Conservation (phyloP, 2,329 filamentous ascomycete species). For the Samsoniella hepiali region DNA sequence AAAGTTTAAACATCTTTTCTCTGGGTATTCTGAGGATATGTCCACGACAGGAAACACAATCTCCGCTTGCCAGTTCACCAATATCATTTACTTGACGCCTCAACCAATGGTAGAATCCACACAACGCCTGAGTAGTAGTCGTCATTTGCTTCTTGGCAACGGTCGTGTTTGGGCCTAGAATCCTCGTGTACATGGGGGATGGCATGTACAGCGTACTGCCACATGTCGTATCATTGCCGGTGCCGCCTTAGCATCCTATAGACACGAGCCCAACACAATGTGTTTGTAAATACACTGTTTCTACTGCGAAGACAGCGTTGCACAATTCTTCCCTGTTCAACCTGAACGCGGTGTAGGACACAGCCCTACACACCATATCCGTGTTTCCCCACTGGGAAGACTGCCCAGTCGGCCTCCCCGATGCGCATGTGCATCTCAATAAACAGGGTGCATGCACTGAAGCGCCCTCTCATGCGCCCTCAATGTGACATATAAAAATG, state of each 20-base stretch:
- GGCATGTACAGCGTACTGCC: background rate
- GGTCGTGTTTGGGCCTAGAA: background rate
- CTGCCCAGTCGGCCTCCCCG: background rate
- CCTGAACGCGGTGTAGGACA: background rate
- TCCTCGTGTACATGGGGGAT: background rate
- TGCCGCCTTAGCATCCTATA: background rate
- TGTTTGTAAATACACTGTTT: background rate
- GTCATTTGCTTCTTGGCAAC: background rate
- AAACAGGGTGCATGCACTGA: background rate
- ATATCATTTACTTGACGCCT: background rate
- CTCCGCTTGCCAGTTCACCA: background rate
- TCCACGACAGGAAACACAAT: background rate
- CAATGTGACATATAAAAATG: background rate
- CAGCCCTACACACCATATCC: background rate
- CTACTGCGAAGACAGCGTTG: background rate
- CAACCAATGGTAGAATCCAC: background rate
- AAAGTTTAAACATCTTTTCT: background rate
- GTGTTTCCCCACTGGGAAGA: background rate
- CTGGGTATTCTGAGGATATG: background rate
- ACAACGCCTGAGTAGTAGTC: background rate
- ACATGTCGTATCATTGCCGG: background rate
- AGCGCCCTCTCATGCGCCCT: background rate
- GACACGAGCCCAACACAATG: background rate
- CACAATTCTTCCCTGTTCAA: background rate
- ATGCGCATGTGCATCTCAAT: conserved; percentile 6